Evolutionary conservation across 2,329 filamentous ascomycete species (phyloP), one percentile per base, ranked within the genome.

Genomic region (Trichoderma sp.): DNA sequence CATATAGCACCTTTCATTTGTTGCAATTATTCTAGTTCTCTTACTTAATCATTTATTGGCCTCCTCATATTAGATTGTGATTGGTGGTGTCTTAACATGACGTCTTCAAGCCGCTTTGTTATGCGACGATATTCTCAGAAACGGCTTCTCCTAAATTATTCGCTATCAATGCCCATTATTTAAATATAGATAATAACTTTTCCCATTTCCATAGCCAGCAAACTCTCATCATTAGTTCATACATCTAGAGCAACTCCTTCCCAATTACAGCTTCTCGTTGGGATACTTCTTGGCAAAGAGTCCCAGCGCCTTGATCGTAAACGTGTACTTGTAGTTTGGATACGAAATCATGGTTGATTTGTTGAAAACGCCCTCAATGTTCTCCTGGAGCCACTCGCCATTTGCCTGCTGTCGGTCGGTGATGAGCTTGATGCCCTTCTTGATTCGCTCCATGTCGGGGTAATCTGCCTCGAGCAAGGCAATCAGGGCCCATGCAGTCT

Each of bases 291-390:
- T 86, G 5, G 91, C 89, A 84, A 93, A 99, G 88, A 97, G 91
- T 5, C 96, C 96, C 72, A 99, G 80, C 2, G 96, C 96, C 82
- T 96, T 97, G 78, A 98, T 92, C 1, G 95, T 90, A 81, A 97
- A 99, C 70, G 91, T 92, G 79, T 97, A 96, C 83, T 98, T 99
- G 85, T 99, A 99, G 84, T 99, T 99, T 55, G 95, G 95, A 77
- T 99, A 99, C 0, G 93, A 96, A 73, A 99, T 99, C 93, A 97
- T 98, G 85, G 95, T 98, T 76, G 91, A 96, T 84, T 97, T 97
- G 82, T 99, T 99, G 82, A 99, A 99, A 13, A 99, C 96, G 2
- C 96, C 96, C 79, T 99, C 96, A 75, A 99, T 98, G 0, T 92
- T 91, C 80, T 98, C 96, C 78, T 97, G 94, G 73, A 92, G 78